These are phyloP conservation scores for Candida anutae DNA, from an alignment of 1,139 yeast genomes.

Conservation along the genomic window DNA sequence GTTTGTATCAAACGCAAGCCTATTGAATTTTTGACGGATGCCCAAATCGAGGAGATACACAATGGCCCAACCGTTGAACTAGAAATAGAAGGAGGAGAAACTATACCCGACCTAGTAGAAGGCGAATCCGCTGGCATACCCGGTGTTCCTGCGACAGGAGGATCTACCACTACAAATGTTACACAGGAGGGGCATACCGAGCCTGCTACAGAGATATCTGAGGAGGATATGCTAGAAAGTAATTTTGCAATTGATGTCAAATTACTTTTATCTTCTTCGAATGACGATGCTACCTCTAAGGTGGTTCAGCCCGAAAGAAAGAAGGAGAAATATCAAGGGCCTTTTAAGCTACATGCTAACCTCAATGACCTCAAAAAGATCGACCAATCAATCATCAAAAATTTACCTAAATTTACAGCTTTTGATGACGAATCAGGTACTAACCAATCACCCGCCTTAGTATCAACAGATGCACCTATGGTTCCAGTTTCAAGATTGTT, in stretches of 20 bases:
- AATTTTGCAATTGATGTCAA: slow-evolving; percentile 5
- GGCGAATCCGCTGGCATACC: not conserved
- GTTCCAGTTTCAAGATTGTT: slow-evolving; percentile 56
- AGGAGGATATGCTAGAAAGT: slow-evolving; percentile 1
- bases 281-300: slow-evolving; percentile 4
- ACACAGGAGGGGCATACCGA: slow-evolving; percentile 6
- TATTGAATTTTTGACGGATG: slow-evolving; percentile 17
- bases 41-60: slow-evolving; percentile 3
- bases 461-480: slow-evolving; percentile 20
- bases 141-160: not conserved
- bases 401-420: slow-evolving; percentile 48
- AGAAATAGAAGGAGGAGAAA: not conserved
- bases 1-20: slow-evolving; percentile 50
- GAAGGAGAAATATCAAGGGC: slow-evolving; percentile 16
- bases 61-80: not conserved
- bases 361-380: slow-evolving; percentile 44
- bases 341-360: slow-evolving; percentile 52
- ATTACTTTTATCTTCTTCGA: slow-evolving; percentile 1
- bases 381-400: slow-evolving; percentile 48
- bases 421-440: slow-evolving; percentile 26
- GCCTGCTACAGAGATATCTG: slow-evolving; percentile 1
- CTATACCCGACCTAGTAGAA: not conserved
- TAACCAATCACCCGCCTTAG: slow-evolving; percentile 8
- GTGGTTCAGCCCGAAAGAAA: not conserved
- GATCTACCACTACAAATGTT: not conserved